Base-by-base conservation (phyloP, 441 rosid species). In the Pelargonium citronellum region DNA sequence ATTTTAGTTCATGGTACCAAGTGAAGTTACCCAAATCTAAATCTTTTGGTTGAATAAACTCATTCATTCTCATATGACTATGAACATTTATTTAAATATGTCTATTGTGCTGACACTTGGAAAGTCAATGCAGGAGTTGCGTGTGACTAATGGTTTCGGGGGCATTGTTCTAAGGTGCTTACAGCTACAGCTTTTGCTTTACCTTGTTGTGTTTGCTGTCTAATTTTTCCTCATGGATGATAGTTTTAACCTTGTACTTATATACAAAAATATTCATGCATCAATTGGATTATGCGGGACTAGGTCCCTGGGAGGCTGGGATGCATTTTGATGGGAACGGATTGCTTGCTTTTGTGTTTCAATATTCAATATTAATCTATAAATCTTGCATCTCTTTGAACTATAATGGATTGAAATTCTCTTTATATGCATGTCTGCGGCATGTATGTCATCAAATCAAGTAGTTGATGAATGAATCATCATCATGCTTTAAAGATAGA, bases 131-230 rank as follows among this genome's bases (percentile, higher is more conserved):
- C 89, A 95, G 99, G 99, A 90, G 80, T 74, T 95, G 69, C 91
- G 95, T 0, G 92, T 91, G 58, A 84, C 78, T 75, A 81, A 83
- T 72, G 91, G 95, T 66, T 95, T 95, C 58, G 91, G 99, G 10
- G 99, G 97, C 65, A 78, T 95, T 79, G 94, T 83, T 79, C 77
- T 95, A 77, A 95, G 99, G 97, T 95, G 83, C 74, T 19, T 64
- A 43, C 65, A 43, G 5, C 51, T 47, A 6, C 69, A 10, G 60
- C 55, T 75, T 65, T 41, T 58, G 66, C 20, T 53, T 61, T 71
- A 15, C 37, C 13, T 37, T 62, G 6, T 68, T 15, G 6, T 69
- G 53, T 69, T 34, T 13, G 20, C 47, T 67, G 60, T 58, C 13
- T 43, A 43, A 66, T 10, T 27, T 12, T 58, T 19, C 51, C 7